Evolutionary conservation across 495 filamentous ascomycete genomes (phyloP), one percentile per base, ranked within the genome.

Genomic region (Neurospora discreta): DNA sequence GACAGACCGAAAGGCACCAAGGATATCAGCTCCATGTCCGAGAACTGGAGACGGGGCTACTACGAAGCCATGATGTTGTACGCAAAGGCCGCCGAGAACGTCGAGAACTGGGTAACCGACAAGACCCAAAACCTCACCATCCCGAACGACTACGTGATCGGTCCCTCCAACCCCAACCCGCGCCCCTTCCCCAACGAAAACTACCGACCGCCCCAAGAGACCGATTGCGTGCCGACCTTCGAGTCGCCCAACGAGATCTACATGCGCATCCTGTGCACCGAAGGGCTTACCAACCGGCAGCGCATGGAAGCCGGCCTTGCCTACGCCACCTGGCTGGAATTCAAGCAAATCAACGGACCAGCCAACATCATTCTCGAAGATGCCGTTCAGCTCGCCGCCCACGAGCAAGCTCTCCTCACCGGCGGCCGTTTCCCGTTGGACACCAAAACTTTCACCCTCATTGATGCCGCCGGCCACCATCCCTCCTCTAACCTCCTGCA

Each of bases 31-130:
- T 82, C 79, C 2, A 97, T 94, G 80, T 87, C 88, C 44, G 91
- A 94, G 79, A 82, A 89, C 39, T 97, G 94, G 94, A 82, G 91
- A 75, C 84, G 91, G 69, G 92, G 93, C 0, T 97, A 97, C 76
- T 93, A 89, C 79, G 87, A 94, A 74, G 86, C 88, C 23, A 79
- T 97, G 33, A 92, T 97, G 89, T 85, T 90, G 11, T 85, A 85
- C 72, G 93, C 90, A 0, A 89, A 88, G 73, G 88, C 90, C 3
- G 90, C 93, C 4, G 94, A 97, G 82, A 88, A 92, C 73, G 81
- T 94, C 26, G 93, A 96, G 68, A 91, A 90, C 13, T 92, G 89
- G 85, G 84, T 95, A 44, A 79, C 82, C 39, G 92, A 96, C 78
- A 88, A 82, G 52, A 90, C 86, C 43, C 52, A 65, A 65, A 84